phyloP scores from a whole-genome alignment of 768 basidiomycete genomes.

The Russula earlei region DNA sequence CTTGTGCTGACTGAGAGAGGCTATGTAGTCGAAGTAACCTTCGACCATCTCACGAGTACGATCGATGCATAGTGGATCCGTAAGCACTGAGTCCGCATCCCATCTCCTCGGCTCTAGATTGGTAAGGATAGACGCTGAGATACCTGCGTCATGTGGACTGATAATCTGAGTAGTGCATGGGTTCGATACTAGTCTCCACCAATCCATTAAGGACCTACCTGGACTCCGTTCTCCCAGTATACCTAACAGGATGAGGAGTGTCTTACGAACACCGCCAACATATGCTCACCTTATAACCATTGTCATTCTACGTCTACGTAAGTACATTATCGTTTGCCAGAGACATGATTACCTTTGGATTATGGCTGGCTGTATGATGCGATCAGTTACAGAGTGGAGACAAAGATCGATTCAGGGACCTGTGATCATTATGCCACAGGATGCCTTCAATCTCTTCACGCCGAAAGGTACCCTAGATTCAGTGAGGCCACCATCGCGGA shows the following conservation, averaged over 20 bases:
- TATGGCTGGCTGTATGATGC: constrained; percentile 57
- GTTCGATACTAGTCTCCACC: background rate
- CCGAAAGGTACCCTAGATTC: constrained; percentile 68
- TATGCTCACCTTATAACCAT: constrained; percentile 67
- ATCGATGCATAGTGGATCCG: constrained; percentile 43
- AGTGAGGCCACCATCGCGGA: background rate
- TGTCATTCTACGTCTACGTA: constrained; percentile 51
- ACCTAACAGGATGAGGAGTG: constrained; percentile 37
- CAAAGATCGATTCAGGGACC: constrained; percentile 31
- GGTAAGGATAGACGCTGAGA: constrained; percentile 51
- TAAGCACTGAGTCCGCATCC: constrained; percentile 28
- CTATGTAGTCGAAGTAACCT: constrained; percentile 43
- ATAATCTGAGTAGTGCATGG: constrained; percentile 53
- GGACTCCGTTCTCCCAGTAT: constrained; percentile 85
- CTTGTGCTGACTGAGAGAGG: constrained; percentile 23
- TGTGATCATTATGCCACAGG: constrained; percentile 87
- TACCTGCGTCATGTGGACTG: constrained; percentile 71
- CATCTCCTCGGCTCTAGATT: constrained; percentile 50
- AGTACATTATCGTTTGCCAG: background rate
- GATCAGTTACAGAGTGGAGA: background rate
- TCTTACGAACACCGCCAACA: background rate
- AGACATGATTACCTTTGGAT: constrained; percentile 58
- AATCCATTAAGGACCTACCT: constrained; percentile 34
- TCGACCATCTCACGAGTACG: constrained; percentile 48
- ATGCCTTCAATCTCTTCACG: constrained; percentile 54